phyloP scores from a whole-genome alignment of 179 eudicot species.

The Beta corolliflora region DNA sequence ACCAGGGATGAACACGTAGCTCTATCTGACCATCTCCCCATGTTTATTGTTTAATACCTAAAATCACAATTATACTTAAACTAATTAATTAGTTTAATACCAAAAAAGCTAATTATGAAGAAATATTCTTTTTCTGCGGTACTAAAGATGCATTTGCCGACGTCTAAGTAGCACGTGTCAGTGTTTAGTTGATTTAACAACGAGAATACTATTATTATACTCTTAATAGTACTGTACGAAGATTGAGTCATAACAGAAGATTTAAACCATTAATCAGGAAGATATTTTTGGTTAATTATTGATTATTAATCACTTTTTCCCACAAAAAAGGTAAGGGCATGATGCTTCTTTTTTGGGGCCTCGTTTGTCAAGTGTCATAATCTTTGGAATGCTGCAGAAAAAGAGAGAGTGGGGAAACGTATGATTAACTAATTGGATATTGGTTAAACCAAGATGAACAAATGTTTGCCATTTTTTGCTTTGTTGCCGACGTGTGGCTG shows the following conservation, averaged over 20 bases:
- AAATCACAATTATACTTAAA: background rate
- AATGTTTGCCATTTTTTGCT: conserved; percentile 1
- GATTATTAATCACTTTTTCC: background rate
- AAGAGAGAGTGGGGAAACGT: background rate
- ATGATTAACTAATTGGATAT: conserved; percentile 16
- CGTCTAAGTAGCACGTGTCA: background rate
- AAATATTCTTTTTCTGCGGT: too few species aligned
- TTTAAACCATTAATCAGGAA: too few species aligned
- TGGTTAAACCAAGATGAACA: conserved; percentile 1
- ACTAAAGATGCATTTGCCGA: background rate
- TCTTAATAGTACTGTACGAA: background rate
- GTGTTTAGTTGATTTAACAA: background rate
- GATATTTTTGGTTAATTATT: background rate
- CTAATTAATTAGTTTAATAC: background rate
- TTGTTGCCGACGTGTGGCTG: conserved; percentile 16
- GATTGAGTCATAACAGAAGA: background rate
- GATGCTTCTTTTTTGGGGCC: conserved; percentile 13
- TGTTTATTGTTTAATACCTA: background rate
- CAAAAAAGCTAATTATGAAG: background rate
- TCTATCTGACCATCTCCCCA: background rate
- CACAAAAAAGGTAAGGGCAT: background rate
- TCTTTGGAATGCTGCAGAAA: conserved; percentile 1
- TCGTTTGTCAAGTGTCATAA: background rate
- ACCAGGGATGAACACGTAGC: background rate
- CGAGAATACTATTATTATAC: background rate